A percentile compares a stretch with the other conserved stretches of the same genome.
These are phyloP conservation scores for Fusarium circinatum DNA, from an alignment of 2,329 filamentous ascomycete species.

Conservation along the genomic window DNA sequence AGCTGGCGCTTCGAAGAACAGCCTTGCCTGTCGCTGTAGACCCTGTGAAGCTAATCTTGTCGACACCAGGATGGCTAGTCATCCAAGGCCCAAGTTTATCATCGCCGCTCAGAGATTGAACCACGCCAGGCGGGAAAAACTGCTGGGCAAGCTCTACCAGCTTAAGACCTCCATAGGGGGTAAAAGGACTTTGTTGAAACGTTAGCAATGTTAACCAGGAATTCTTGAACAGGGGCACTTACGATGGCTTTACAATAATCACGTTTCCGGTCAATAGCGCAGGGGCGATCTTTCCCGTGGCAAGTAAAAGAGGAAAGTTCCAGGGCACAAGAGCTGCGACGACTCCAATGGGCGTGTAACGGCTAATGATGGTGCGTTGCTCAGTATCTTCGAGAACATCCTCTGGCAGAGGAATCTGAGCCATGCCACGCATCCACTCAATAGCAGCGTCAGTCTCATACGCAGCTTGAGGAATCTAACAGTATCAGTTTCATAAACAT, in stretches of 20 bases:
- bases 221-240: neutral
- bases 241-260: conserved; percentile 66
- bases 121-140: conserved; percentile 69
- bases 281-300: conserved; percentile 64
- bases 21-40: conserved; percentile 69
- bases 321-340: conserved; percentile 62
- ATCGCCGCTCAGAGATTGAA: conserved; percentile 69
- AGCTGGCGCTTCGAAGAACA: conserved; percentile 64
- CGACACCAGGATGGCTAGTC: conserved; percentile 66
- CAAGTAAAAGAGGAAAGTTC: conserved; percentile 66
- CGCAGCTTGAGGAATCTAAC: conserved; percentile 34
- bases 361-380: conserved; percentile 43
- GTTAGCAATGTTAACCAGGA: accelerated
- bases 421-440: conserved; percentile 45
- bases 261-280: conserved; percentile 66
- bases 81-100: conserved; percentile 69
- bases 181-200: conserved; percentile 53
- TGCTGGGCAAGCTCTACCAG: conserved; percentile 66
- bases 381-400: conserved; percentile 53
- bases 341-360: conserved; percentile 55
- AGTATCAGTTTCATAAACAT: accelerated
- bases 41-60: conserved; percentile 73
- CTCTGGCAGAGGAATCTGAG: conserved; percentile 44
- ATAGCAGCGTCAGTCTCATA: conserved; percentile 40
- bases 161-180: conserved; percentile 68